Percentiles rank a stretch among this genome's conserved stretches.
phyloP scores from a whole-genome alignment of 75 land plant species.

The Selaginella tamariscina region DNA sequence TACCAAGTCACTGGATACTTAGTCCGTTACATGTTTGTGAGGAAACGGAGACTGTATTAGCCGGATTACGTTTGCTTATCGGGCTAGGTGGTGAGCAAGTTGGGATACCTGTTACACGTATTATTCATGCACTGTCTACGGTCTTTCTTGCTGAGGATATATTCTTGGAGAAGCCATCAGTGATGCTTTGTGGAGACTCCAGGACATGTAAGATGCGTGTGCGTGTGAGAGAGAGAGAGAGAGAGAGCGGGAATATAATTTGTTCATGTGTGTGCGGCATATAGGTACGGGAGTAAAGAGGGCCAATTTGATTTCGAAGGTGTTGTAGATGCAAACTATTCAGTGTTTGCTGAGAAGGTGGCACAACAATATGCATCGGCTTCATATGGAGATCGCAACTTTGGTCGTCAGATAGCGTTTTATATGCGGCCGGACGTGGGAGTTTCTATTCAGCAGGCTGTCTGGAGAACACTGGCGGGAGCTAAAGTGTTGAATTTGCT shows the following conservation, averaged over 20 bases:
- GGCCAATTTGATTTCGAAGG: conserved; percentile 51
- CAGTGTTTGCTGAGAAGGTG: conserved; percentile 65
- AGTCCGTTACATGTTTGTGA: conserved; percentile 50
- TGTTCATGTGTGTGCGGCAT: too few species aligned
- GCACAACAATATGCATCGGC: conserved; percentile 65
- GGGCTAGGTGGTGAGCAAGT: conserved; percentile 37
- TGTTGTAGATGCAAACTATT: conserved; percentile 52
- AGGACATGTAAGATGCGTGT: conserved; percentile 32
- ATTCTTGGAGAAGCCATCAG: conserved; percentile 49
- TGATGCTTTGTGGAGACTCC: conserved; percentile 42
- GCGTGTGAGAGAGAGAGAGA: too few species aligned
- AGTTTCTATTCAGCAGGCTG: conserved; percentile 39
- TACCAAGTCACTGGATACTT: conserved; percentile 83
- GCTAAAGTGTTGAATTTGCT: conserved; percentile 57
- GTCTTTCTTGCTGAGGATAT: conserved; percentile 43
- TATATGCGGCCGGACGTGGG: conserved; percentile 56
- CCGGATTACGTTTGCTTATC: conserved; percentile 62
- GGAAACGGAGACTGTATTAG: conserved; percentile 26
- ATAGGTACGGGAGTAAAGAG: too few species aligned
- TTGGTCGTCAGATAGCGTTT: conserved; percentile 75
- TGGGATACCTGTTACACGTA: conserved; percentile 53
- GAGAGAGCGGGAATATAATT: too few species aligned
- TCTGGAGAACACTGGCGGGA: conserved; percentile 62
- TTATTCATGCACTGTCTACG: conserved; percentile 72
- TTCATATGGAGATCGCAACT: conserved; percentile 74